Evolutionary conservation across 2,329 filamentous ascomycete genomes (phyloP).

Genomic region (Trichoderma brevicompactum): DNA sequence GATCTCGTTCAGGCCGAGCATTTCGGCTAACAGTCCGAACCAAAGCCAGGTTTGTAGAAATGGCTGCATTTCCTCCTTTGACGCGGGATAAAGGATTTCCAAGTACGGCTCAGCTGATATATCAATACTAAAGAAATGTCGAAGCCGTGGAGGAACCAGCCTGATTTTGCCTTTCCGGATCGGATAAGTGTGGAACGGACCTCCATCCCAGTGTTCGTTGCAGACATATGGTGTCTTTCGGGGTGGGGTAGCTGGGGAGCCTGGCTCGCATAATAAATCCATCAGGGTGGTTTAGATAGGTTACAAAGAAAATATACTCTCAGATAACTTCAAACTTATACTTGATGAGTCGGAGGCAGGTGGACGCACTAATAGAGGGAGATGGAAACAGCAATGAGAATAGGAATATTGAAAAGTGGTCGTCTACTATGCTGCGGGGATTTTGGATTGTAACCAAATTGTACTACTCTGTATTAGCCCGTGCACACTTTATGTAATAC

Average conservation of each 20-base stretch:
- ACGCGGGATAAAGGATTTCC: constrained; percentile 32
- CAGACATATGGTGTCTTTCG: constrained; percentile 35
- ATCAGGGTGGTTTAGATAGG: constrained; percentile 24
- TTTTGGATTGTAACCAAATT: too few species aligned
- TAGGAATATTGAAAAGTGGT: too few species aligned
- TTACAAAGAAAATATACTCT: background rate
- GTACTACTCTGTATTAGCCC: too few species aligned
- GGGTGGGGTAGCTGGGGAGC: constrained; percentile 30
- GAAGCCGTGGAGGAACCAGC: constrained; percentile 27
- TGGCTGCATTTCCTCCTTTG: constrained; percentile 33
- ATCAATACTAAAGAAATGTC: background rate
- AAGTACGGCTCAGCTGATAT: constrained; percentile 26
- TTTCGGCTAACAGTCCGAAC: constrained; percentile 41
- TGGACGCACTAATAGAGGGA: too few species aligned
- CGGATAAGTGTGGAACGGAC: constrained; percentile 37
- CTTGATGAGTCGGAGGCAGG: background rate
- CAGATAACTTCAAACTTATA: background rate
- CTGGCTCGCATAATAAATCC: constrained; percentile 34
- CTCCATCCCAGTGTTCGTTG: constrained; percentile 36
- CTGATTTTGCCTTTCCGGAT: constrained; percentile 30
- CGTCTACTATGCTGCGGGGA: too few species aligned
- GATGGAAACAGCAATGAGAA: too few species aligned
- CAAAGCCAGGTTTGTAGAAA: constrained; percentile 44
- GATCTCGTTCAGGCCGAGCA: constrained; percentile 37
- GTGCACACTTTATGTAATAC: too few species aligned